Percentiles rank a stretch among this genome's conserved stretches.
Conservation (phyloP, 2,329 filamentous ascomycete species). For the Neonectria sp. region DNA sequence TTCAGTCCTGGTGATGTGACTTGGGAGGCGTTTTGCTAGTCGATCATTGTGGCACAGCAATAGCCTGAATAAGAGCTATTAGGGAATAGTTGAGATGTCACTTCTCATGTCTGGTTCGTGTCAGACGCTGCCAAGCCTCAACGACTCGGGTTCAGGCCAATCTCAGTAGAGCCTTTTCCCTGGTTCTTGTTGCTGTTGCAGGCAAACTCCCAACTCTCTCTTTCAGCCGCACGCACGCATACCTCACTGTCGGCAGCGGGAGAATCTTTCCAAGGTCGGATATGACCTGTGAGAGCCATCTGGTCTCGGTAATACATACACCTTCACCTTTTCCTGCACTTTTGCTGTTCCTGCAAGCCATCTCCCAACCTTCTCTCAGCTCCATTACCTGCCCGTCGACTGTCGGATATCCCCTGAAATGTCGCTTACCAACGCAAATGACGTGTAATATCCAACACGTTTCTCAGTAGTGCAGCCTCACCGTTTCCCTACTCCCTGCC, state of each 20-base stretch:
- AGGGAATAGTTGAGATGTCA: neutral
- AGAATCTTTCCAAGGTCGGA: no score
- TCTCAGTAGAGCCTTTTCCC: neutral
- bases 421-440: neutral
- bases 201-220: no score
- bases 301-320: neutral
- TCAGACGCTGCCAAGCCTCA: neutral
- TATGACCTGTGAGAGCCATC: neutral
- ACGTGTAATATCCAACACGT: neutral
- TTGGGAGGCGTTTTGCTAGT: neutral
- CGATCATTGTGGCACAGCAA: neutral
- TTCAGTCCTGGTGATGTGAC: neutral
- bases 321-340: neutral
- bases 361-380: neutral
- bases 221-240: no score
- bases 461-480: neutral
- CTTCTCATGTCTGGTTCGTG: neutral
- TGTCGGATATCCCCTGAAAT: neutral
- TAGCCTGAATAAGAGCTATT: neutral
- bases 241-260: no score
- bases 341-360: neutral
- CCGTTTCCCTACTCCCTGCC: neutral
- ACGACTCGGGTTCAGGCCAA: neutral
- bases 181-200: no score
- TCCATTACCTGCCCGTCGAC: neutral